Evolutionary conservation across 352 stramenopile genomes (phyloP).

Genomic region (Pythium rhizo-oryzae): DNA sequence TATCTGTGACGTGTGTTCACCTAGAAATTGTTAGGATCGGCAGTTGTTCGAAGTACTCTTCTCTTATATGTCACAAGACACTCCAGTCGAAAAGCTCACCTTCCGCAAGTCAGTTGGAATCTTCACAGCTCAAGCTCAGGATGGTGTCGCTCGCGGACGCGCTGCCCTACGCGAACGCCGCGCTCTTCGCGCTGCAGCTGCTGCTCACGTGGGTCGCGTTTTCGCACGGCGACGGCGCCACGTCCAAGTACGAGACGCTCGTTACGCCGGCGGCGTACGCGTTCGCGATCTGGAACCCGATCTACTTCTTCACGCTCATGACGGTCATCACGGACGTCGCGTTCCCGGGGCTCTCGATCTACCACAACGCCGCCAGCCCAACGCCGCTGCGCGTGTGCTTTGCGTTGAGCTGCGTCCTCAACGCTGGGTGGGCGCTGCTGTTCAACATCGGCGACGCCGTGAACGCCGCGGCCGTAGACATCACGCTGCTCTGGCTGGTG

Average conservation of each 20-base stretch:
- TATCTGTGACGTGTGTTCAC: neutral
- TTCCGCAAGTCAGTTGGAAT: neutral
- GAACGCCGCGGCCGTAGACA: constrained; percentile 41
- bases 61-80: too few relatives aligned
- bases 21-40: too few relatives aligned
- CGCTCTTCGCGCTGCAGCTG: constrained; percentile 19
- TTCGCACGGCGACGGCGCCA: constrained; percentile 25
- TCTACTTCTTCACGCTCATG: constrained; percentile 58
- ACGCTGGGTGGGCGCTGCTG: constrained; percentile 56
- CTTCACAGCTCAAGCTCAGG: neutral
- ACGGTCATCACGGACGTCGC: constrained; percentile 62
- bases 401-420: constrained; percentile 49
- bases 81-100: neutral
- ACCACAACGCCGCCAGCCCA: constrained; percentile 45
- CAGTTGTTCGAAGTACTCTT: too few relatives aligned
- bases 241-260: constrained; percentile 46
- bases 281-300: constrained; percentile 71
- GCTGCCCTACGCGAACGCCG: constrained; percentile 18
- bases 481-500: constrained; percentile 62
- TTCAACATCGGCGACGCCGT: constrained; percentile 43
- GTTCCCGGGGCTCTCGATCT: constrained; percentile 51
- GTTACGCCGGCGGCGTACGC: constrained; percentile 54
- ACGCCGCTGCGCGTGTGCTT: constrained; percentile 57
- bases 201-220: constrained; percentile 37
- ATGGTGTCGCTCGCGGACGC: constrained; percentile 2